Evolutionary conservation across 2,329 filamentous ascomycete species (phyloP).

Genomic region (Sporothrix sp.): DNA sequence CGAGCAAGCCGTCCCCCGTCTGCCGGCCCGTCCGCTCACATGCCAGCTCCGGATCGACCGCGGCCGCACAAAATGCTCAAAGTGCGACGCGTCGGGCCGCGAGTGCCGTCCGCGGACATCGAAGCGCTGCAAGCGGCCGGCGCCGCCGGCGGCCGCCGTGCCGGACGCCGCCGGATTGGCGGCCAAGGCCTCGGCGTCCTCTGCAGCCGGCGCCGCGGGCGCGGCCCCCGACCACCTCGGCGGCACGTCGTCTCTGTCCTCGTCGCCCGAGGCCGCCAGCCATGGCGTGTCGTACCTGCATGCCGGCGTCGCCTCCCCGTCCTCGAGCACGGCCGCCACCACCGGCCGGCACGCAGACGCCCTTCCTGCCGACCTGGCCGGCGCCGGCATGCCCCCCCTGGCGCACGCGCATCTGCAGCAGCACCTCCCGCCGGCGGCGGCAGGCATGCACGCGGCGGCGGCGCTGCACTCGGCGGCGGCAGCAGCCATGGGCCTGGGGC

Average conservation of each 20-base stretch:
- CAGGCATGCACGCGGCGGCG: background rate
- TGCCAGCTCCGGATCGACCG: constrained; percentile 1
- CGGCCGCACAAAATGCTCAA: background rate
- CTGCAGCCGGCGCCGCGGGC: no score
- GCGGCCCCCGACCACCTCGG: background rate
- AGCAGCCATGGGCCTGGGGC: background rate
- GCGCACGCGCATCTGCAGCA: background rate
- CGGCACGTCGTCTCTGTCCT: background rate
- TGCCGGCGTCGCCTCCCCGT: no score
- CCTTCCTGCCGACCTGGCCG: background rate
- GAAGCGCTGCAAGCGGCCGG: background rate
- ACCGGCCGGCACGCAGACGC: no score
- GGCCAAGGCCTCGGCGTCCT: background rate
- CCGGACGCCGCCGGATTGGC: no score
- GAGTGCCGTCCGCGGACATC: constrained; percentile 2
- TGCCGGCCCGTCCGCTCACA: background rate
- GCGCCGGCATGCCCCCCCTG: background rate
- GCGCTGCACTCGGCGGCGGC: background rate
- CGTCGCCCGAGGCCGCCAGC: background rate
- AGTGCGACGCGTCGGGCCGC: constrained; percentile 4
- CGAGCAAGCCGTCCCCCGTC: no score
- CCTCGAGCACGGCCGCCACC: background rate
- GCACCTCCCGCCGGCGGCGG: background rate
- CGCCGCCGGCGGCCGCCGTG: background rate
- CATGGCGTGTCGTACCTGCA: no score